These are phyloP conservation scores for Phytophthora gonapodyides DNA, from an alignment of 352 stramenopile genomes.

Conservation along the genomic window DNA sequence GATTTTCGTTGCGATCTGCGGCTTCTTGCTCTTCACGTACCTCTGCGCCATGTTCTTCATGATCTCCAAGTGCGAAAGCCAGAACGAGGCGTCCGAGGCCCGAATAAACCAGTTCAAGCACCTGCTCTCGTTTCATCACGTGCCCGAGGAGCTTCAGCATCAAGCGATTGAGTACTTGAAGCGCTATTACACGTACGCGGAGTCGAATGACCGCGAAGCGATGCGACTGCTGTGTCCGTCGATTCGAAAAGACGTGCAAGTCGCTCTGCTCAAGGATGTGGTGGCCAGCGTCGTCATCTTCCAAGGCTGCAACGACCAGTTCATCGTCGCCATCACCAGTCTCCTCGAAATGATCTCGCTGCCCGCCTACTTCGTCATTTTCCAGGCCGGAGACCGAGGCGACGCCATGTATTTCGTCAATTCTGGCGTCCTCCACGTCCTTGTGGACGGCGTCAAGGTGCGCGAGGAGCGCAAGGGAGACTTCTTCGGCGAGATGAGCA, in stretches of 20 bases:
- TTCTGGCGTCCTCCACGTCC: conserved; percentile 62
- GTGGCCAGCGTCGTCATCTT: conserved; percentile 67
- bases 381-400: conserved; percentile 49
- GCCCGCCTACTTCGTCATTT: conserved; percentile 55
- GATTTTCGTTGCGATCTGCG: conserved; percentile 64
- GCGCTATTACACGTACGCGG: conserved; percentile 61
- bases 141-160: conserved; percentile 51
- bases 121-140: conserved; percentile 64
- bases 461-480: conserved; percentile 59
- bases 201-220: conserved; percentile 69
- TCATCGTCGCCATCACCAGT: conserved; percentile 68
- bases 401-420: conserved; percentile 79
- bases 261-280: conserved; percentile 62
- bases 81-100: conserved; percentile 51
- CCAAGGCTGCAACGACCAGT: conserved; percentile 58
- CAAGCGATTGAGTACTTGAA: conserved; percentile 65
- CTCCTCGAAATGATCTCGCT: conserved; percentile 68
- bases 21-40: conserved; percentile 73
- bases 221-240: conserved; percentile 65
- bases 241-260: conserved; percentile 68
- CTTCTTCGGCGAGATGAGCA: conserved; percentile 69
- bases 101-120: conserved; percentile 79
- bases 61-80: conserved; percentile 78
- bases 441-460: conserved; percentile 63
- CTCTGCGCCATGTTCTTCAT: conserved; percentile 77